Conservation (phyloP, 441 rosid genomes). For the Dalechampia spathulata region DNA sequence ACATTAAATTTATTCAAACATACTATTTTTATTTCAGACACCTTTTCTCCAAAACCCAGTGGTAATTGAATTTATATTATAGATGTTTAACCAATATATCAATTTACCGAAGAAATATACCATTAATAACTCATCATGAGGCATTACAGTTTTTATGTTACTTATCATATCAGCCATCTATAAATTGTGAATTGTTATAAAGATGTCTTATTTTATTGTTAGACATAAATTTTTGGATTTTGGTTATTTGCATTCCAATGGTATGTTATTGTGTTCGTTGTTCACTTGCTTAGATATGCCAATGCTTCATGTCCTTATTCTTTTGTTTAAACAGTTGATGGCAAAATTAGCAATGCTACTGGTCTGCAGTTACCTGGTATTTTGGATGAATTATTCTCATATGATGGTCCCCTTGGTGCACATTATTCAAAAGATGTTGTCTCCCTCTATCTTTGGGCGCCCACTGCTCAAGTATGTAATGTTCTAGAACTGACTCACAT, state of each 20-base stretch:
- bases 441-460: conserved; percentile 87
- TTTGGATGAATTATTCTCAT: conserved; percentile 75
- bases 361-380: conserved; percentile 88
- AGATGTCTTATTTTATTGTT: no score
- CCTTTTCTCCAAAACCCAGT: neutral
- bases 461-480: conserved; percentile 80
- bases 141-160: no score
- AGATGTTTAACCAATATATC: no score
- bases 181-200: no score
- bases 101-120: neutral
- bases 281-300: neutral
- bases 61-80: no score
- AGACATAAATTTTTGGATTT: neutral
- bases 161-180: neutral
- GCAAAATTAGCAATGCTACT: conserved; percentile 50
- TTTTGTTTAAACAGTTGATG: conserved; percentile 44
- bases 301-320: neutral
- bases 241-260: neutral
- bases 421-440: conserved; percentile 48
- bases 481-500: conserved; percentile 1
- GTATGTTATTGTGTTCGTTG: neutral
- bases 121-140: neutral
- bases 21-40: no score
- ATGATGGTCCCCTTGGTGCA: conserved; percentile 87
- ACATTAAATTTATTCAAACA: no score